Evolutionary conservation across 768 basidiomycete genomes (phyloP).

Genomic region (Hypholoma sublateritium): DNA sequence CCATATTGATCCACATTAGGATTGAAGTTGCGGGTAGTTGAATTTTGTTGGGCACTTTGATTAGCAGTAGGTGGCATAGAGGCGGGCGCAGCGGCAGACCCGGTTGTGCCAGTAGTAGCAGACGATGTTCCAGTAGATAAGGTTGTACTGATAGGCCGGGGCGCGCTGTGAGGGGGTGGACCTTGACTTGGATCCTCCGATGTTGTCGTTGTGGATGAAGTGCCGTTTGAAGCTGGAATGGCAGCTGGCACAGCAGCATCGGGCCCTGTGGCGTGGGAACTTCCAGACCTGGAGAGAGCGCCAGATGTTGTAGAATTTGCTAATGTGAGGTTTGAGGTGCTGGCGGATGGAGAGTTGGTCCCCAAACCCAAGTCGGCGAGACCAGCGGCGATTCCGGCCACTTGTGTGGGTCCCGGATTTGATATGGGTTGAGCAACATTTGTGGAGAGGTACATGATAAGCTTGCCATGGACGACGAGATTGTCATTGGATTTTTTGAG

Average conservation of each 20-base stretch:
- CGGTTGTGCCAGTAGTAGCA: slow-evolving; percentile 21
- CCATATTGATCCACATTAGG: slow-evolving; percentile 95
- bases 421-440: slow-evolving; percentile 82
- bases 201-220: slow-evolving; percentile 23
- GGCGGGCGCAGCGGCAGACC: slow-evolving; percentile 24
- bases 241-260: slow-evolving; percentile 43
- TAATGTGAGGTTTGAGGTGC: slow-evolving; percentile 50
- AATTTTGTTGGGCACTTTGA: slow-evolving; percentile 42
- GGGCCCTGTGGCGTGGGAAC: slow-evolving; percentile 60
- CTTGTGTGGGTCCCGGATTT: slow-evolving; percentile 80
- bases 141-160: slow-evolving; percentile 22
- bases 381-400: slow-evolving; percentile 56
- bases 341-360: slow-evolving; percentile 57
- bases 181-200: slow-evolving; percentile 23
- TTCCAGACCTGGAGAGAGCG: slow-evolving; percentile 60
- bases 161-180: slow-evolving; percentile 10
- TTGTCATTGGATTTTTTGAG: slow-evolving; percentile 99
- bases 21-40: slow-evolving; percentile 83
- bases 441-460: slow-evolving; percentile 95
- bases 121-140: slow-evolving; percentile 15
- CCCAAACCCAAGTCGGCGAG: slow-evolving; percentile 58
- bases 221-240: slow-evolving; percentile 35
- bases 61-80: slow-evolving; percentile 26
- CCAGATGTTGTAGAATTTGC: slow-evolving; percentile 38
- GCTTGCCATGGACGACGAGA: slow-evolving; percentile 94